Percentiles rank a stretch among this genome's conserved stretches.
phyloP scores from a whole-genome alignment of 2,329 filamentous ascomycete species.

The Thelonectria blattea region DNA sequence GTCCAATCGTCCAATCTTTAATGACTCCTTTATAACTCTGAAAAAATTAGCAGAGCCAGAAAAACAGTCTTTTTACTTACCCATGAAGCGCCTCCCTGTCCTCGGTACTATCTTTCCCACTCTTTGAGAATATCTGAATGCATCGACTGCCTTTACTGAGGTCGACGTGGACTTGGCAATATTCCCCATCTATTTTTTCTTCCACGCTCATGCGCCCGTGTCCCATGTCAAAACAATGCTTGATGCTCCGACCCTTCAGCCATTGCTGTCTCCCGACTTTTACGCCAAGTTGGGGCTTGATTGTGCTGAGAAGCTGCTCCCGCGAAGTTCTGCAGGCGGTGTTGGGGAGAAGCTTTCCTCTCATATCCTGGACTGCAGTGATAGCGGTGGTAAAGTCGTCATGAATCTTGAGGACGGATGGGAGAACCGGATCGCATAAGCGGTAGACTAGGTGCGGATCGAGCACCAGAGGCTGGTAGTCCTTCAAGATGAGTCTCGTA shows the following conservation, averaged over 20 bases:
- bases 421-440: conserved; percentile 72
- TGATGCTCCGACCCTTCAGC: conserved; percentile 72
- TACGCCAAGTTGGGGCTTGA: conserved; percentile 63
- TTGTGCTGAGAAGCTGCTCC: conserved; percentile 32
- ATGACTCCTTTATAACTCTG: conserved; percentile 65
- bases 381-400: conserved; percentile 70
- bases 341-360: conserved; percentile 31
- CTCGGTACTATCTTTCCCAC: conserved; percentile 83
- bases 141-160: conserved; percentile 58
- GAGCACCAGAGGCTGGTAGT: conserved; percentile 70
- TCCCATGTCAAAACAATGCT: conserved; percentile 73
- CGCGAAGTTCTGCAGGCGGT: conserved; percentile 15
- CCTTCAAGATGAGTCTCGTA: conserved; percentile 78
- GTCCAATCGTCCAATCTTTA: conserved; percentile 63
- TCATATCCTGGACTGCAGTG: conserved; percentile 52
- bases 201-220: conserved; percentile 73
- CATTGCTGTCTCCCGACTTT: conserved; percentile 71
- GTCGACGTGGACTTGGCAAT: conserved; percentile 87
- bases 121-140: conserved; percentile 89
- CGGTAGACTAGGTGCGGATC: conserved; percentile 62
- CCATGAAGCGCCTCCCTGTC: conserved; percentile 69
- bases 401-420: conserved; percentile 72
- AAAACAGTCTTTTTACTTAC: conserved; percentile 42
- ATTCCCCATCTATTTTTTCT: conserved; percentile 86
- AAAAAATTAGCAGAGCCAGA: background rate